phyloP scores from a whole-genome alignment of 108 stramenopile genomes.

The Skeletonema menzelii region DNA sequence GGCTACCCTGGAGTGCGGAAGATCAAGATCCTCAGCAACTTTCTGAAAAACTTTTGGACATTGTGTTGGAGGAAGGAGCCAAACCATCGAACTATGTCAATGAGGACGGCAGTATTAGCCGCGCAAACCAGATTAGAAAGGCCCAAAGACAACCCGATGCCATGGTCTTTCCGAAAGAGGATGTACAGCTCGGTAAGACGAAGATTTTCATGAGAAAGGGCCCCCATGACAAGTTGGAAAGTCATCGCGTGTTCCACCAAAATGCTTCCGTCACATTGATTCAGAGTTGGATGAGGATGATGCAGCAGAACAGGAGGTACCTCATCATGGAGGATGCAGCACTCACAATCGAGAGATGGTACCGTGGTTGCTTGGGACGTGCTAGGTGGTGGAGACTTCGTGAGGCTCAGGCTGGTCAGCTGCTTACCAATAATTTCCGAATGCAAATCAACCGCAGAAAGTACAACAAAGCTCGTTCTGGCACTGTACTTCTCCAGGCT shows the following conservation, averaged over 20 bases:
- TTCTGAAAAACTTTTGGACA: constrained; percentile 75
- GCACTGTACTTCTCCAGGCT: constrained; percentile 72
- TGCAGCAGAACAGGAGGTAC: constrained; percentile 64
- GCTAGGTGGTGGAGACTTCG: constrained; percentile 82
- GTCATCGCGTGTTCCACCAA: constrained; percentile 79
- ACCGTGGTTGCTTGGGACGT: constrained; percentile 86
- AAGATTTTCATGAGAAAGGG: constrained; percentile 95
- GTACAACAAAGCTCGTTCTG: constrained; percentile 54
- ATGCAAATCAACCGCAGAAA: constrained; percentile 66
- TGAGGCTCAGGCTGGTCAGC: constrained; percentile 69
- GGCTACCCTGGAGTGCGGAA: constrained; percentile 72
- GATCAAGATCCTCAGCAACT: constrained; percentile 77
- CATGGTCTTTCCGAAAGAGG: constrained; percentile 74
- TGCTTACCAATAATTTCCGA: constrained; percentile 82
- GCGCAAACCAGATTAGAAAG: constrained; percentile 87
- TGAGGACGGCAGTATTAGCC: constrained; percentile 72
- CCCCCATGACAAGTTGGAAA: constrained; percentile 90
- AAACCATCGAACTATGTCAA: constrained; percentile 52
- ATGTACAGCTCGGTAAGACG: constrained; percentile 90
- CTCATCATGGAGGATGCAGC: constrained; percentile 63
- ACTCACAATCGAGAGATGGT: constrained; percentile 68
- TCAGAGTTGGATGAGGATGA: constrained; percentile 85
- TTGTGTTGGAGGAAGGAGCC: constrained; percentile 71
- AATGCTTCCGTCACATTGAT: constrained; percentile 71
- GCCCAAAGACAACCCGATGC: constrained; percentile 84